Base-by-base conservation (phyloP, 805 yeast genomes). In the Groenewaldozyma tartarivorans region DNA sequence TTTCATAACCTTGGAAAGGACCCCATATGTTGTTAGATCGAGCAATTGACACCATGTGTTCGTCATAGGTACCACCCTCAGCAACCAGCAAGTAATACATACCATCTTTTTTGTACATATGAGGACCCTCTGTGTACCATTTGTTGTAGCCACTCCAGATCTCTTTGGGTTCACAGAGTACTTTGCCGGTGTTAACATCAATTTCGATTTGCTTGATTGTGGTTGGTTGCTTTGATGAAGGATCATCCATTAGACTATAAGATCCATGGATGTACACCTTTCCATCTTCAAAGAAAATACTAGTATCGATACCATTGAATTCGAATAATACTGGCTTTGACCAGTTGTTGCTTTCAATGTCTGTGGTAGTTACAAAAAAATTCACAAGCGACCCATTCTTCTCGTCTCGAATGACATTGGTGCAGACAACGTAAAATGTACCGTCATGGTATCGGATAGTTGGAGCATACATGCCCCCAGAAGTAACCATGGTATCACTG, bases 261-360 rank as follows among this genome's bases (percentile, higher is more conserved):
- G 38, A 29, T 5, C 38, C 38, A 16, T 35, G 38, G 7, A 35
- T 21, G 17, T 35, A 35, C 9, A 15, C 38, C 20, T 35, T 35
- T 5, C 38, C 38, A 20, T 35, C 38, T 5, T 35, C 38, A 21
- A 35, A 35, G 16, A 35, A 35, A 13, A 35, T 29, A 20, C 38
- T 35, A 5, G 38, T 29, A 21, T 35, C 38, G 11, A 35, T 35
- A 7, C 38, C 38, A 11, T 35, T 6, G 21, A 35, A 35, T 11
- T 35, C 38, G 26, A 35, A 35, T 11, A 20, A 35, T n/a, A 35
- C 38, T 9, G 38, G 38, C 35, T 35, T 35, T 29, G 19, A 22
- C 38, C 38, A 35, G 16, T 13, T 6, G 15, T 21, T 21, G 15
- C 26, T 5, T 5, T 17, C 11, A 35, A 35, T 35, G 33, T 35